phyloP scores from a whole-genome alignment of 176 grass and related monocot genomes.

The Eleusine indica region DNA sequence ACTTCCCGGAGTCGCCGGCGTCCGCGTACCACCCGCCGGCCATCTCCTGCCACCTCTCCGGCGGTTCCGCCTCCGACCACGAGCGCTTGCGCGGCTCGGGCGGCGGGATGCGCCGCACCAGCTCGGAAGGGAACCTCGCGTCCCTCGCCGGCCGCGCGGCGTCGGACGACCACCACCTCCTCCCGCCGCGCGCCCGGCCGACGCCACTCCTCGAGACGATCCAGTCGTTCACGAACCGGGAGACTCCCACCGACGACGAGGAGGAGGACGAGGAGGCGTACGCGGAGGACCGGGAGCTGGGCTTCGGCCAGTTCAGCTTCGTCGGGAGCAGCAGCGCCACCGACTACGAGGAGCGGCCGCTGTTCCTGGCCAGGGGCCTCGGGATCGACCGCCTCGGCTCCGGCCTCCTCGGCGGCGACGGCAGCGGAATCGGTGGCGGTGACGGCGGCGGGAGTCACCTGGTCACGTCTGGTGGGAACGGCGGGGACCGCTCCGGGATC shows the following conservation, averaged over 20 bases:
- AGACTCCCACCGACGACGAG: conserved; percentile 24
- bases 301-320: conserved; percentile 30
- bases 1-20: conserved; percentile 48
- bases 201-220: conserved; percentile 55
- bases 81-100: conserved; percentile 7
- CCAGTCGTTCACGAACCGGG: conserved; percentile 39
- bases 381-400: conserved; percentile 84
- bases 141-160: conserved; percentile 20
- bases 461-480: conserved; percentile 51
- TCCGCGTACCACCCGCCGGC: conserved; percentile 33
- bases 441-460: background rate
- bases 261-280: conserved; percentile 21
- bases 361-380: conserved; percentile 84
- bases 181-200: conserved; percentile 11
- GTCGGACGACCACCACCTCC: conserved; percentile 23
- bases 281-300: conserved; percentile 28
- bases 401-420: conserved; percentile 43
- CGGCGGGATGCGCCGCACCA: conserved; percentile 53
- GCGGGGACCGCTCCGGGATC: conserved; percentile 59
- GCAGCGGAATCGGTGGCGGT: conserved; percentile 7
- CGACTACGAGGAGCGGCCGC: conserved; percentile 52
- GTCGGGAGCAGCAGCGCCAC: background rate
- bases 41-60: conserved; percentile 48
- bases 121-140: conserved; percentile 66
- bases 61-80: conserved; percentile 32